A percentile compares a stretch with the other conserved stretches of the same genome.
Conservation (phyloP, 495 filamentous ascomycete genomes). For the Hypoxylon lienhwacheense region DNA sequence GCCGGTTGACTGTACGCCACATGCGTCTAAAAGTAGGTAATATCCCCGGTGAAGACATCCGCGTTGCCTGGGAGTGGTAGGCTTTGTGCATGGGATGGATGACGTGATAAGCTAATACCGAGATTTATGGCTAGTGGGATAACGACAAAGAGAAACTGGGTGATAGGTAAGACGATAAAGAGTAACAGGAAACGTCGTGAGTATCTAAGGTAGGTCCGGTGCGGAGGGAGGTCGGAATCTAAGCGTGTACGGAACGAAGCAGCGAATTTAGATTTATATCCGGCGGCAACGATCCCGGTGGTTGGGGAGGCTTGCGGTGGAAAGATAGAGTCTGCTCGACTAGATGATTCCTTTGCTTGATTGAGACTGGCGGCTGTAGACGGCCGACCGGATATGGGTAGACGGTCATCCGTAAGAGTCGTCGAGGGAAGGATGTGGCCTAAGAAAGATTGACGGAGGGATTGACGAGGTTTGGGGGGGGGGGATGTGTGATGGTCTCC, state of each 20-base stretch:
- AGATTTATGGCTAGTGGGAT: constrained; percentile 41
- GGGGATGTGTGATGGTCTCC: constrained; percentile 43
- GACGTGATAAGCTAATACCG: constrained; percentile 36
- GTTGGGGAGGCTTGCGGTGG: constrained; percentile 8
- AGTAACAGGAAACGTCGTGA: constrained; percentile 46
- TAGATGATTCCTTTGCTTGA: constrained; percentile 9
- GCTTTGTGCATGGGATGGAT: constrained; percentile 30
- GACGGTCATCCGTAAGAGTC: background rate
- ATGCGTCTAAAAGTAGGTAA: constrained; percentile 78
- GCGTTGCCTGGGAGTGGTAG: constrained; percentile 60
- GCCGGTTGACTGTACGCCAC: constrained; percentile 58
- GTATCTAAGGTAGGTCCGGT: constrained; percentile 47
- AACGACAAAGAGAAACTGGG: constrained; percentile 34
- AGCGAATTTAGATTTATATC: constrained; percentile 5
- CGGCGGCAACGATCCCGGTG: background rate
- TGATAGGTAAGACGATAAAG: constrained; percentile 23
- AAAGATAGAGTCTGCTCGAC: constrained; percentile 20
- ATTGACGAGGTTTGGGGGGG: constrained; percentile 42
- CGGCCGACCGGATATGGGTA: constrained; percentile 7
- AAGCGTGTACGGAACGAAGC: constrained; percentile 31
- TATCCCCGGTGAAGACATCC: constrained; percentile 60
- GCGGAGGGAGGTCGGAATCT: constrained; percentile 43
- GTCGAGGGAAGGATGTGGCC: constrained; percentile 20
- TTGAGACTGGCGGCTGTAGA: constrained; percentile 7
- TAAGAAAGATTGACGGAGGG: constrained; percentile 22